Evolutionary conservation across 164 flowering plant species (phyloP).

Genomic region (Macadamia integrifolia): DNA sequence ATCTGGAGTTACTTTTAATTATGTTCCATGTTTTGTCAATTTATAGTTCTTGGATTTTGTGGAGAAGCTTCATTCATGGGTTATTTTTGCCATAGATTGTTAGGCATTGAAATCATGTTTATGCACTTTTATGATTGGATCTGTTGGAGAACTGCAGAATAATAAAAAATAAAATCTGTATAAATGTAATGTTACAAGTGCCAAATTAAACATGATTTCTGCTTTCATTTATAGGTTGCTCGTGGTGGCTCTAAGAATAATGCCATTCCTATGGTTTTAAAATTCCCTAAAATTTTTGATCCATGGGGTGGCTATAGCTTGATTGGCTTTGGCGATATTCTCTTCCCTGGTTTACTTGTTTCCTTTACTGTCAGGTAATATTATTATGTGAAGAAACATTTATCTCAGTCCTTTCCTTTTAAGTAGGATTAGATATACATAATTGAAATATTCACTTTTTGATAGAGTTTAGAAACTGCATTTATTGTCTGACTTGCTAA

Average conservation of each 20-base stretch:
- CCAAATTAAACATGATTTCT: not conserved
- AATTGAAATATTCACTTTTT: not conserved
- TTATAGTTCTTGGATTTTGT: too few species aligned
- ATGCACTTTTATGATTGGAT: too few species aligned
- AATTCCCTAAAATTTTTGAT: constrained; percentile 65
- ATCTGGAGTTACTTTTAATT: too few species aligned
- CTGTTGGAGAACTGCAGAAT: too few species aligned
- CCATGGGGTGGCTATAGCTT: constrained; percentile 79
- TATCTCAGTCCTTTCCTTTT: not conserved
- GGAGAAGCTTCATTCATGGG: too few species aligned
- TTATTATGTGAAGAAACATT: not conserved
- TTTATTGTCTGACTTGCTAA: not conserved
- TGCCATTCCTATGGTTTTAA: constrained; percentile 71
- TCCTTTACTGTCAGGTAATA: constrained; percentile 59
- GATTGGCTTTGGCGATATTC: constrained; percentile 74
- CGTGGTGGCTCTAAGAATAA: constrained; percentile 44
- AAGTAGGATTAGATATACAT: not conserved
- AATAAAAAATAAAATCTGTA: too few species aligned
- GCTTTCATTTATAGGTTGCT: constrained; percentile 7
- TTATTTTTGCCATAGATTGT: too few species aligned
- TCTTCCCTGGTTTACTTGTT: constrained; percentile 61
- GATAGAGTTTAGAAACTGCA: not conserved
- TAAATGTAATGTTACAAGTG: not conserved
- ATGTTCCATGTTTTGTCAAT: too few species aligned
- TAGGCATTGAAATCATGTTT: too few species aligned